Evolutionary conservation across 2,329 filamentous ascomycete genomes (phyloP), one percentile per base, ranked within the genome.

Genomic region (Pseudocercospora fijiensis): DNA sequence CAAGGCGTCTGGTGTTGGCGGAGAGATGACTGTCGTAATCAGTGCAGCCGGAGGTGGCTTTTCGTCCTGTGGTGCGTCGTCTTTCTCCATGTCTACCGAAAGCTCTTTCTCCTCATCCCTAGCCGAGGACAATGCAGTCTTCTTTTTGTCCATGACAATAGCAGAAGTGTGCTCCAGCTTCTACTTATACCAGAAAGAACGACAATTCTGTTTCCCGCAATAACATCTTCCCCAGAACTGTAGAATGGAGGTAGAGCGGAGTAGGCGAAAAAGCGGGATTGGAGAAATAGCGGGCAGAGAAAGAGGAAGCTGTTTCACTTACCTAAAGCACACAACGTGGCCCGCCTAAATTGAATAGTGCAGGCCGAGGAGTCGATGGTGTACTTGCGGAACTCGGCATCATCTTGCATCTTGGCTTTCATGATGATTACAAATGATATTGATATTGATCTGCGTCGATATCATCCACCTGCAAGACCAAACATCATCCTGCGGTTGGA

Each of bases 21-120:
- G 33, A 30, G 64, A 24, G 20, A 67, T 22, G 4, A 61, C 52
- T 37, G 61, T 65, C 20, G 61, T 22, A 20, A n/a, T n/a, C n/a
- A 57, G 27, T 10, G 56, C 43, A 22, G 18, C 45, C 1, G 65
- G 47, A 13, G 20, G 49, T 27, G 62, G 27, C 20, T 63, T 53
- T 10, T 59, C 47, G 47, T 60, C 58, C 13, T 16, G 41, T 20
- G 22, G 3, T 30, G 22, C 43, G 9, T 51, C 61, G 26, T 58
- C 33, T 22, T 55, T 61, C 11, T 63, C 61, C 28, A 58, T 41
- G 16, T 61, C 58, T 28, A 66, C 57, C 4, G 47, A 63, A 13
- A 30, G 11, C 6, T 63, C 45, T 28, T 61, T 63, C 47, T 66
- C 64, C 24, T 63, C 61, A 41, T 63, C 64, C 33, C 60, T 63